Conservation (phyloP, 169 alveolate genomes). For the Eimeria acervulina region DNA sequence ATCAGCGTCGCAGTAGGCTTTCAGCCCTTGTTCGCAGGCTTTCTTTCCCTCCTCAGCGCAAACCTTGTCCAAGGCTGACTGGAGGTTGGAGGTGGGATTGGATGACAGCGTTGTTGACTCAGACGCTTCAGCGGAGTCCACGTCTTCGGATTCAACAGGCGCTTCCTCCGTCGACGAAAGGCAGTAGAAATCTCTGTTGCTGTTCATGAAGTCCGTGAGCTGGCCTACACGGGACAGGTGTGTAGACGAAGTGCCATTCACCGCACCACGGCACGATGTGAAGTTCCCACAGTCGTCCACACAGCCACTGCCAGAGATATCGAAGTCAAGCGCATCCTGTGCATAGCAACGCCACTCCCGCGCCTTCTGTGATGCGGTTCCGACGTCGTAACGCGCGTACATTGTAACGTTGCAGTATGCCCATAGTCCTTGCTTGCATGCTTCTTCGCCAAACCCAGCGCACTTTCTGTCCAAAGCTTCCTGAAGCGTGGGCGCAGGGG, state of each 20-base stretch:
- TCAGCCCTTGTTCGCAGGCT: conserved; percentile 6
- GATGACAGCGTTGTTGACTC: not conserved
- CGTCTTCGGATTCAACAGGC: not conserved
- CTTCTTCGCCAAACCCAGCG: not conserved
- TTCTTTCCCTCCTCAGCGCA: conserved; percentile 23
- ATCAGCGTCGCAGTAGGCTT: not conserved
- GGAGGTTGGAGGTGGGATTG: not conserved
- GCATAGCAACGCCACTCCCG: conserved; percentile 31
- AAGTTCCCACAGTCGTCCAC: conserved; percentile 25
- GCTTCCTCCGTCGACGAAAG: not conserved
- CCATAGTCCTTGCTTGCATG: not conserved
- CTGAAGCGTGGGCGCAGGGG: conserved; percentile 54
- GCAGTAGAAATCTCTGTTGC: not conserved
- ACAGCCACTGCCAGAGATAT: not conserved
- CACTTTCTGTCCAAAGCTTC: conserved; percentile 57
- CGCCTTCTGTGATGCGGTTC: not conserved
- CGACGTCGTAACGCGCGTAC: conserved; percentile 32
- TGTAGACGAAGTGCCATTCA: not conserved
- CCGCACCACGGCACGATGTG: not conserved
- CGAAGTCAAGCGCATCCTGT: conserved; percentile 33
- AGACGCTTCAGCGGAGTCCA: not conserved
- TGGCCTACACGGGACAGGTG: not conserved
- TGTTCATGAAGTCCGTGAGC: not conserved
- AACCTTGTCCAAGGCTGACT: not conserved
- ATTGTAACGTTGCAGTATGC: not conserved